phyloP scores from a whole-genome alignment of 2,329 filamentous ascomycete species.

The Fonsecaea erecta region DNA sequence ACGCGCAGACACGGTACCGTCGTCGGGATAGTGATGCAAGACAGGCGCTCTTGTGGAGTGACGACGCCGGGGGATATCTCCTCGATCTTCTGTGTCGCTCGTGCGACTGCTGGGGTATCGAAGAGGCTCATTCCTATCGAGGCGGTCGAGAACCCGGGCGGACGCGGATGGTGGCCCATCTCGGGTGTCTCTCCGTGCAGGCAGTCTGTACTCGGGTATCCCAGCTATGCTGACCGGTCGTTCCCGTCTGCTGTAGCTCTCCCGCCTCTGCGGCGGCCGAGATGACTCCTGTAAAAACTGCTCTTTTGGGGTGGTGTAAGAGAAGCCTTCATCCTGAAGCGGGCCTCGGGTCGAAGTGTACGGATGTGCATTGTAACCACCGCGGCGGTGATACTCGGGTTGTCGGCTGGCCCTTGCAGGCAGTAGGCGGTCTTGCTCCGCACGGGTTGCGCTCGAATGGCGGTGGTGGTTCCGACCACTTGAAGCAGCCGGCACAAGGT shows the following conservation, averaged over 20 bases:
- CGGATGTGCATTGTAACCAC: slow-evolving; percentile 32
- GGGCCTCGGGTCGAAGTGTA: slow-evolving; percentile 14
- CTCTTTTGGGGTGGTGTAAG: slow-evolving; percentile 54
- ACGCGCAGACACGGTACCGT: slow-evolving; percentile 31
- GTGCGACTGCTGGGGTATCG: slow-evolving; percentile 16
- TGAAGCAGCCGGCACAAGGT: slow-evolving; percentile 32
- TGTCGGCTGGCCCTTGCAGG: slow-evolving; percentile 22
- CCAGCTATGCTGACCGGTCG: slow-evolving; percentile 36
- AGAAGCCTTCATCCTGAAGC: slow-evolving; percentile 43
- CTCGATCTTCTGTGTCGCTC: slow-evolving; percentile 34
- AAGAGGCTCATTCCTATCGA: slow-evolving; percentile 30
- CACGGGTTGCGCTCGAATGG: slow-evolving; percentile 35
- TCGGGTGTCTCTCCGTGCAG: slow-evolving; percentile 30
- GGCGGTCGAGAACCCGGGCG: slow-evolving; percentile 33
- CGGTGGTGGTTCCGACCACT: slow-evolving; percentile 32
- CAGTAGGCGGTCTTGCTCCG: slow-evolving; percentile 32
- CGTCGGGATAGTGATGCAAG: slow-evolving; percentile 37
- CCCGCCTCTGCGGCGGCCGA: slow-evolving; percentile 37
- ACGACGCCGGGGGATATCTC: slow-evolving; percentile 23
- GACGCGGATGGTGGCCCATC: slow-evolving; percentile 32
- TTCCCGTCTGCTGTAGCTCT: slow-evolving; percentile 41
- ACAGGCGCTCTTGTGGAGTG: slow-evolving; percentile 33
- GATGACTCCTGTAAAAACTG: slow-evolving; percentile 51
- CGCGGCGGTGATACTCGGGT: slow-evolving; percentile 33
- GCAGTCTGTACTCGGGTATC: slow-evolving; percentile 31